Evolutionary conservation across 2,329 filamentous ascomycete species (phyloP).

Genomic region (Chaetoscypha palmicola): DNA sequence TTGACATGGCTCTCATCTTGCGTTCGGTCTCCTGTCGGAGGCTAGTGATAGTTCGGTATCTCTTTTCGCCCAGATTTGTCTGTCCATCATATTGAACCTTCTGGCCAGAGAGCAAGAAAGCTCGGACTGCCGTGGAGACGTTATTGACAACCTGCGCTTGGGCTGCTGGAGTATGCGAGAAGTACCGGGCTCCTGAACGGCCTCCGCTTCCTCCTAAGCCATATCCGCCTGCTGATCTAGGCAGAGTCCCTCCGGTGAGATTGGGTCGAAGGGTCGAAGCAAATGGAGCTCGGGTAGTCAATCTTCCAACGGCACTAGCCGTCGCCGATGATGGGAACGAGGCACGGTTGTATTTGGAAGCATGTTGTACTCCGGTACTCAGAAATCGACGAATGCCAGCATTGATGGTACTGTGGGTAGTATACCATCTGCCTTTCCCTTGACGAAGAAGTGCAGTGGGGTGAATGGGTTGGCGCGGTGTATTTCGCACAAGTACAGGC

Average conservation of each 20-base stretch:
- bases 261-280: conserved; percentile 85
- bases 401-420: conserved; percentile 48
- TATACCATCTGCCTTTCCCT: conserved; percentile 56
- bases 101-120: conserved; percentile 86
- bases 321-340: conserved; percentile 50
- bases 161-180: conserved; percentile 78
- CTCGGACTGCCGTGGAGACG: conserved; percentile 86
- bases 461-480: conserved; percentile 47
- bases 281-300: conserved; percentile 75
- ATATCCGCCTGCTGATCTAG: conserved; percentile 87
- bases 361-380: conserved; percentile 26
- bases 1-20: conserved; percentile 55
- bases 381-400: conserved; percentile 38
- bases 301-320: conserved; percentile 49
- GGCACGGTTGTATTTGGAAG: conserved; percentile 41
- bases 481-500: conserved; percentile 51
- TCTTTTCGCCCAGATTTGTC: conserved; percentile 65
- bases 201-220: conserved; percentile 55
- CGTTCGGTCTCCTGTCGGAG: conserved; percentile 66
- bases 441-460: conserved; percentile 57
- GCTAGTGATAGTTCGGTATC: conserved; percentile 69
- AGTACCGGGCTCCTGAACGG: conserved; percentile 68
- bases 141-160: conserved; percentile 90
- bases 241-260: conserved; percentile 77
- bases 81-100: conserved; percentile 81